Conservation (phyloP, 2,329 filamentous ascomycete genomes). For the Claviceps purpurea region DNA sequence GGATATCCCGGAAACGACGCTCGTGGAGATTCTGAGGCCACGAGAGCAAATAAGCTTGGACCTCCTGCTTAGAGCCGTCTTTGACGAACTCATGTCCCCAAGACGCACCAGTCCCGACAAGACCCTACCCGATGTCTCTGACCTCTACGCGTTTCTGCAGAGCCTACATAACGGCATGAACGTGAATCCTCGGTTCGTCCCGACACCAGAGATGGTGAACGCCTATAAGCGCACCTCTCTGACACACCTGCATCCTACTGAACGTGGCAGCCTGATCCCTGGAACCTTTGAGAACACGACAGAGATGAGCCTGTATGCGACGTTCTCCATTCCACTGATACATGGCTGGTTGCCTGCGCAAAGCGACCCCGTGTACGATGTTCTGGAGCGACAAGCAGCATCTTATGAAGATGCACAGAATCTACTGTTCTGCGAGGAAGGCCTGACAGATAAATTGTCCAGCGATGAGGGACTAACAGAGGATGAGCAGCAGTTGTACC, state of each 20-base stretch:
- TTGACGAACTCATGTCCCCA: slow-evolving; percentile 82
- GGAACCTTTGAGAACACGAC: slow-evolving; percentile 77
- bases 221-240: slow-evolving; percentile 39
- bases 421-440: slow-evolving; percentile 76
- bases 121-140: slow-evolving; percentile 69
- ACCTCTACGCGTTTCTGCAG: slow-evolving; percentile 77
- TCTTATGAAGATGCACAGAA: slow-evolving; percentile 91
- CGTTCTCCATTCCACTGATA: slow-evolving; percentile 76
- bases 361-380: slow-evolving; percentile 51
- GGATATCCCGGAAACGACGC: slow-evolving; percentile 46
- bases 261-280: slow-evolving; percentile 34
- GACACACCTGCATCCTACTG: slow-evolving; percentile 36
- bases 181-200: slow-evolving; percentile 80
- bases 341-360: slow-evolving; percentile 82
- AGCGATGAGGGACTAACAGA: slow-evolving; percentile 40
- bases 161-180: slow-evolving; percentile 95
- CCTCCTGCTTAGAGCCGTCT: slow-evolving; percentile 73
- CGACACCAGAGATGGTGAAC: slow-evolving; percentile 33
- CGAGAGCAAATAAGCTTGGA: slow-evolving; percentile 82
- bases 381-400: slow-evolving; percentile 60
- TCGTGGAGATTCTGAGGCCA: slow-evolving; percentile 64
- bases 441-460: slow-evolving; percentile 64
- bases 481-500: slow-evolving; percentile 65
- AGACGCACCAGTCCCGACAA: slow-evolving; percentile 48
- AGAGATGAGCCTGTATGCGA: slow-evolving; percentile 84